phyloP scores from a whole-genome alignment of 1,284 basidiomycete species.

The Ustanciosporium gigantosporum region DNA sequence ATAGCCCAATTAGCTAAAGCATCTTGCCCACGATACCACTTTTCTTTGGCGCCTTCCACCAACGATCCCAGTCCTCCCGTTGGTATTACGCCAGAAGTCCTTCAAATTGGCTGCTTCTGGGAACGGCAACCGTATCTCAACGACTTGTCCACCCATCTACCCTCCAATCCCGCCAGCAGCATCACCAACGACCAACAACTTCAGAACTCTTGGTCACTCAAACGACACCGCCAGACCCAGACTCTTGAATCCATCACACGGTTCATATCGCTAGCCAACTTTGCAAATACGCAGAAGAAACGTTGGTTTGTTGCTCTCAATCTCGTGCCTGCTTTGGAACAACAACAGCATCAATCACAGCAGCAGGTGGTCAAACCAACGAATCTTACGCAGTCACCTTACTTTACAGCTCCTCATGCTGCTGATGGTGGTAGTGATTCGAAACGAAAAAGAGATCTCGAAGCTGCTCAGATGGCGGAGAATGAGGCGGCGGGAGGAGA shows the following conservation, averaged over 20 bases:
- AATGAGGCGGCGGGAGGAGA: too few species aligned
- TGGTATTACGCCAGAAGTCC: constrained; percentile 10
- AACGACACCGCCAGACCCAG: neutral
- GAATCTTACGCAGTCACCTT: constrained; percentile 28
- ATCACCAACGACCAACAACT: neutral
- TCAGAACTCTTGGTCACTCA: neutral
- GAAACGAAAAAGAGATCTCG: neutral
- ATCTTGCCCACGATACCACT: constrained; percentile 50
- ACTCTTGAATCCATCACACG: constrained; percentile 28
- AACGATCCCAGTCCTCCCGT: constrained; percentile 6
- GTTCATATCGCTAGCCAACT: constrained; percentile 49
- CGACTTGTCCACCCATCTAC: constrained; percentile 5
- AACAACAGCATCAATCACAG: neutral
- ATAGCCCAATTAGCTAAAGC: constrained; percentile 35
- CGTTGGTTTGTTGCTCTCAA: constrained; percentile 58
- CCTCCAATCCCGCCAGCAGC: constrained; percentile 1
- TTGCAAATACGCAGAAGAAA: constrained; percentile 48
- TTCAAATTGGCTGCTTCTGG: constrained; percentile 47
- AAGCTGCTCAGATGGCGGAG: neutral
- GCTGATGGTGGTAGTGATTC: too few species aligned
- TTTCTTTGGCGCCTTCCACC: constrained; percentile 36
- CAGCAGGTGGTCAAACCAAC: neutral
- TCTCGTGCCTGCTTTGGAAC: constrained; percentile 21
- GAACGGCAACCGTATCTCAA: constrained; percentile 54
- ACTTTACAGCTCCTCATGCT: constrained; percentile 6